Evolutionary conservation across 495 filamentous ascomycete species (phyloP).

Genomic region (Neurospora tetrasperma): DNA sequence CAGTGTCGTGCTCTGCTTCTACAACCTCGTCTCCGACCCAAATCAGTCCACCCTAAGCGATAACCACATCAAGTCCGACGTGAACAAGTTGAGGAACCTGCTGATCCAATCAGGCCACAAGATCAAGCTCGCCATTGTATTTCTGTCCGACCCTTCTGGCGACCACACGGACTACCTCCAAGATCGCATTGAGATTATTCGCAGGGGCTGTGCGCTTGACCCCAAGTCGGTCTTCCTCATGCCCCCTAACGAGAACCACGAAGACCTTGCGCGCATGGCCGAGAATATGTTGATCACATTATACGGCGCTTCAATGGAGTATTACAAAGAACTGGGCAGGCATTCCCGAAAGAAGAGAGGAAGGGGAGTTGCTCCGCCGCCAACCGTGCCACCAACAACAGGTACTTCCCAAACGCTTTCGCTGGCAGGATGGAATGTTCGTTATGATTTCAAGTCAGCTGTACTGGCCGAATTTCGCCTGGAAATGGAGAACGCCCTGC

Average conservation of each 20-base stretch:
- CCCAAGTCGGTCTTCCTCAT: conserved; percentile 62
- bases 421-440: conserved; percentile 77
- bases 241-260: conserved; percentile 30
- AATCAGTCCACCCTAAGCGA: conserved; percentile 63
- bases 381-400: conserved; percentile 71
- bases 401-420: conserved; percentile 76
- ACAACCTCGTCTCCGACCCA: conserved; percentile 57
- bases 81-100: conserved; percentile 60
- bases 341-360: conserved; percentile 76
- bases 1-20: conserved; percentile 66
- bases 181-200: conserved; percentile 65
- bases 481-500: conserved; percentile 75
- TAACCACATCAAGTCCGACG: conserved; percentile 80
- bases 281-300: conserved; percentile 48
- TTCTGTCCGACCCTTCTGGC: conserved; percentile 59
- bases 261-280: conserved; percentile 53
- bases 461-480: conserved; percentile 83
- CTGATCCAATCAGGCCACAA: conserved; percentile 61
- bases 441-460: conserved; percentile 87
- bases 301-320: conserved; percentile 65
- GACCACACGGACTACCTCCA: conserved; percentile 44
- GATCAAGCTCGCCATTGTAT: conserved; percentile 61
- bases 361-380: conserved; percentile 61
- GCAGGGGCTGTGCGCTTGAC: conserved; percentile 67
- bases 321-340: conserved; percentile 84